phyloP scores from a whole-genome alignment of 129 eudicot species.

The Centaurea solstitialis region DNA sequence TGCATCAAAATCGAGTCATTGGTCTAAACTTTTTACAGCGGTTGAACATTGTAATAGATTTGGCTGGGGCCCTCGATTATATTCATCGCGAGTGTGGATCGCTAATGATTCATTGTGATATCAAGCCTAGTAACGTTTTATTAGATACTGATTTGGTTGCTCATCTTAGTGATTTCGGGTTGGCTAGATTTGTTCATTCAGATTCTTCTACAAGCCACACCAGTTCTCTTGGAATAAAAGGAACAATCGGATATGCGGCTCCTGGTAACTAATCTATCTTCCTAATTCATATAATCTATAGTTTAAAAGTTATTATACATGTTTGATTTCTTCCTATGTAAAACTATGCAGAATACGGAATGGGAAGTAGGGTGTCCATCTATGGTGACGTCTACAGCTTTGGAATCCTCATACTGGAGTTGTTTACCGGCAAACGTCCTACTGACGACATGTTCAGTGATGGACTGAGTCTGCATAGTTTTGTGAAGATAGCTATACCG shows the following conservation, averaged over 20 bases:
- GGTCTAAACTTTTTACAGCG: conserved; percentile 15
- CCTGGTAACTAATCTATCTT: conserved; percentile 21
- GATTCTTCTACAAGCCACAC: neutral
- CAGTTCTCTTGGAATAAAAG: conserved; percentile 23
- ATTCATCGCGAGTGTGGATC: conserved; percentile 11
- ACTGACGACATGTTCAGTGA: conserved; percentile 13
- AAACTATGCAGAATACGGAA: conserved; percentile 23
- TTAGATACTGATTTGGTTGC: conserved; percentile 25
- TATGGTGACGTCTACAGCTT: conserved; percentile 25
- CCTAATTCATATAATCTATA: neutral
- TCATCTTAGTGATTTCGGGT: conserved; percentile 31
- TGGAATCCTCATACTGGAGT: conserved; percentile 1
- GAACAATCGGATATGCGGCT: conserved; percentile 30
- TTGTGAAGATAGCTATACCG: conserved; percentile 17
- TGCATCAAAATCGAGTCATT: neutral
- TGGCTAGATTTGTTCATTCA: conserved; percentile 8
- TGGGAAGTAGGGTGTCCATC: conserved; percentile 20
- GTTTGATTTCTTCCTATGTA: neutral
- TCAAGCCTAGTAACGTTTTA: conserved; percentile 33
- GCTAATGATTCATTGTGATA: conserved; percentile 32
- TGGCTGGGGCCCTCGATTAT: conserved; percentile 28
- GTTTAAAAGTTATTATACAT: neutral
- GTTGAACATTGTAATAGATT: conserved; percentile 19
- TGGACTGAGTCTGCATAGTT: neutral
- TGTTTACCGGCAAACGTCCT: conserved; percentile 13